These are phyloP conservation scores for Coemansia sp. DNA, from an alignment of 192 early-diverging fungal genomes.

Conservation along the genomic window DNA sequence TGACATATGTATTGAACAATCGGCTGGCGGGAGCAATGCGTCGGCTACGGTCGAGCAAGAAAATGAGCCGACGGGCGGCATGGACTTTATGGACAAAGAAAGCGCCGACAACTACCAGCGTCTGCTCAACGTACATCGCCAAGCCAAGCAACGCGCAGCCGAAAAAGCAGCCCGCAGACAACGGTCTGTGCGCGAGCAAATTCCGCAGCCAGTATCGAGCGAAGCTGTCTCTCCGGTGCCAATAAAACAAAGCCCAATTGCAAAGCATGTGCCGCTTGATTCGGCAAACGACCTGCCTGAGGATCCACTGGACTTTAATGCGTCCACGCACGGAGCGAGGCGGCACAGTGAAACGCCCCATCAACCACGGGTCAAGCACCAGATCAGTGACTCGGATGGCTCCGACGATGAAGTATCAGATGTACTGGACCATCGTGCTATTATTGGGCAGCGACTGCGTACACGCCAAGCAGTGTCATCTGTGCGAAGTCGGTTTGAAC, in stretches of 20 bases:
- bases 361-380: not conserved
- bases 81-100: slow-evolving; percentile 51
- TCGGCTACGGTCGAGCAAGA: not conserved
- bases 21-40: not conserved
- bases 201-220: not conserved
- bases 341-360: not conserved
- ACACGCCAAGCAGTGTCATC: slow-evolving; percentile 3
- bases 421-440: slow-evolving; percentile 15
- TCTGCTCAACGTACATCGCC: slow-evolving; percentile 10
- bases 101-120: slow-evolving; percentile 42
- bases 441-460: slow-evolving; percentile 33
- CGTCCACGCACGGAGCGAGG: not conserved
- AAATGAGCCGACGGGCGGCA: not conserved
- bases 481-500: slow-evolving; percentile 21
- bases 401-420: slow-evolving; percentile 17
- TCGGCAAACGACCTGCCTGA: slow-evolving; percentile 24
- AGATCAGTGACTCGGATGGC: slow-evolving; percentile 33
- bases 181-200: not conserved
- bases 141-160: not conserved
- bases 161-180: not conserved
- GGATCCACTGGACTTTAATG: slow-evolving; percentile 13
- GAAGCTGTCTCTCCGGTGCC: not conserved
- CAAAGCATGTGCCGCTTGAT: not conserved
- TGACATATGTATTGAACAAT: not conserved
- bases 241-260: not conserved